Base-by-base conservation (phyloP, 495 filamentous ascomycete genomes). In the Xanthoparmelia taractica region DNA sequence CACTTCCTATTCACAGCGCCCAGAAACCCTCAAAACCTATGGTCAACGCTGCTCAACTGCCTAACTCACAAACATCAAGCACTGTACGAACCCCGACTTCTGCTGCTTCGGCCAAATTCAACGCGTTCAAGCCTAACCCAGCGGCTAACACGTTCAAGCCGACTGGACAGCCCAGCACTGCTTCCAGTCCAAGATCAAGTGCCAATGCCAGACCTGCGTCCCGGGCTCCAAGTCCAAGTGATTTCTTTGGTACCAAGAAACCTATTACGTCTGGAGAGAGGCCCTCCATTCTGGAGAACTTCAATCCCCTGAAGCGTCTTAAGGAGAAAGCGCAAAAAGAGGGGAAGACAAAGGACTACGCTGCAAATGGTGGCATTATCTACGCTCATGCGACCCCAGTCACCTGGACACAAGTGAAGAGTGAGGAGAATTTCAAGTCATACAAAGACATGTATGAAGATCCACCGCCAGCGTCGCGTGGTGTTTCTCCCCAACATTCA, bases 101-200 rank as follows among this genome's bases (percentile, higher is more conserved):
- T 36, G 77, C 79, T 59, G 75, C 80, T 52, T 81, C 83, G 13
- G 79, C 79, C 33, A 87, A 90, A 71, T 83, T 96, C 75, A 95
- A 96, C 67, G 90, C 89, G 2, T 96, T 96, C 75, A 84, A 86
- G 66, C 91, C 91, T 5, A 92, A 86, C 68, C 84, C 90, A 12
- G 85, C 87, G 45, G 91, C 91, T 5, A 85, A 78, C 52, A 77
- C 87, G 0, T 96, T 96, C 74, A 90, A 82, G 64, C 91, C 90
- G n/a, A 81, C 79, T 66, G 82, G 79, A 43, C 73, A 78, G 65
- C 81, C 79, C 57, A 87, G 83, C 66, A 78, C 77, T 63, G 78
- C 82, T 23, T 88, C 87, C 23, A 91, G 85, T 70, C 85, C 88
- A 15, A 80, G 81, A 57, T 78, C 84, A 3, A 82, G 80, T 65